Percentiles rank a stretch among this genome's conserved stretches.
Conservation (phyloP, 768 basidiomycete species). For the Lactarius akahatsu region DNA sequence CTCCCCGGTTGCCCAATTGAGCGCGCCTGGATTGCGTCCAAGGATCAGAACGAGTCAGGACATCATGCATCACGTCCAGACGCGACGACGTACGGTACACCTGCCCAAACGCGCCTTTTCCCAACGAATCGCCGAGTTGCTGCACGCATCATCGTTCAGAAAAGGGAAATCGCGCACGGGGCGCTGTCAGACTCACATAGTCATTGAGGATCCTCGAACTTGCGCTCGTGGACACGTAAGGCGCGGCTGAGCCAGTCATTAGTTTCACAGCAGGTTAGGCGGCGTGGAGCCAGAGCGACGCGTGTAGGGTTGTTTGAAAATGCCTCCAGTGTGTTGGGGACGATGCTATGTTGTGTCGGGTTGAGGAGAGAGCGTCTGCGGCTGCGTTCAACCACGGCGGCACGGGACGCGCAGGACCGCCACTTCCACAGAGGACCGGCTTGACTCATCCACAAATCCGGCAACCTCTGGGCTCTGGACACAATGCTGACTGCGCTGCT, state of each 20-base stretch:
- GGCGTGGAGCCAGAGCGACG: not conserved
- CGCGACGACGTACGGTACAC: conserved; percentile 75
- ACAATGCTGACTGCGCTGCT: not conserved
- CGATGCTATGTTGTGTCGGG: not conserved
- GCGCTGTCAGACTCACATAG: conserved; percentile 16
- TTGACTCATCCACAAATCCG: conserved; percentile 2
- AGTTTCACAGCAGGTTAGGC: not conserved
- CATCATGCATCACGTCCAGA: not conserved
- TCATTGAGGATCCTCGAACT: conserved; percentile 30
- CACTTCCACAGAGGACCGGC: not conserved
- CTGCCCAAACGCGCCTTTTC: conserved; percentile 95
- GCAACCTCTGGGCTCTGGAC: not conserved
- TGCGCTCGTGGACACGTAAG: conserved; percentile 23
- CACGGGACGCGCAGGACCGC: not conserved
- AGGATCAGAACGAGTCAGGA: not conserved
- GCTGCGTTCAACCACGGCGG: not conserved
- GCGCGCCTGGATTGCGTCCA: conserved; percentile 54
- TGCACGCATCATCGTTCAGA: conserved; percentile 34
- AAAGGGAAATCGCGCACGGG: no score
- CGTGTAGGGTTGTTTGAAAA: not conserved
- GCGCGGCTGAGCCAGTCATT: conserved; percentile 23
- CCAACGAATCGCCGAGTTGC: conserved; percentile 97
- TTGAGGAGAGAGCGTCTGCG: not conserved
- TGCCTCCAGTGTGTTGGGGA: not conserved
- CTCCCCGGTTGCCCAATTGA: conserved; percentile 97